phyloP scores from a whole-genome alignment of 495 filamentous ascomycete genomes.

The Aspergillus bertholletiae region DNA sequence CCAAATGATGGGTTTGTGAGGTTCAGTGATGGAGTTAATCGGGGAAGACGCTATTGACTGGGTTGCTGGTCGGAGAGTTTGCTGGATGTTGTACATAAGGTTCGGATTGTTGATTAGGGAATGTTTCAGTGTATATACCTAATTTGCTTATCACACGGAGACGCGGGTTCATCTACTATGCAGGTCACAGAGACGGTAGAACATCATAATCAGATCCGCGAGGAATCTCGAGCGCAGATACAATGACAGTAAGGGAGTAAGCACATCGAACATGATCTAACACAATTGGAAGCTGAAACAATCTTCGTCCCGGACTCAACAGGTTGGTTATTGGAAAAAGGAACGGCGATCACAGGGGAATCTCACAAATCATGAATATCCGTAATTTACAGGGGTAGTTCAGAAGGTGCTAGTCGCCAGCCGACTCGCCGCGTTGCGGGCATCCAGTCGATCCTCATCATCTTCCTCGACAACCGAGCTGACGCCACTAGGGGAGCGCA shows the following conservation, averaged over 20 bases:
- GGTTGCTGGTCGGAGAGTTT: background rate
- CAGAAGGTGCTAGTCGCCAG: slow-evolving; percentile 92
- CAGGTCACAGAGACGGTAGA: background rate
- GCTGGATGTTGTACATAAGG: background rate
- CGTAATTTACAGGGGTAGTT: slow-evolving; percentile 24
- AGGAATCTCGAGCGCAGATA: background rate
- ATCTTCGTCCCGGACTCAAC: background rate
- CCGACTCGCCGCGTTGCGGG: slow-evolving; percentile 88
- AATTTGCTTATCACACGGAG: background rate
- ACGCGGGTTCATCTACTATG: background rate
- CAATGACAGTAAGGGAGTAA: background rate
- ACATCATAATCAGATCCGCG: background rate
- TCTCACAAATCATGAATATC: slow-evolving; percentile 22
- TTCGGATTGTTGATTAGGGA: background rate
- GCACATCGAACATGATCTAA: background rate
- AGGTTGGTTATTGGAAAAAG: background rate
- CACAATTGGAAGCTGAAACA: background rate
- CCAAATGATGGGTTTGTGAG: background rate
- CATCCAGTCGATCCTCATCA: slow-evolving; percentile 92
- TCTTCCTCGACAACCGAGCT: slow-evolving; percentile 70
- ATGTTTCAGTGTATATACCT: background rate
- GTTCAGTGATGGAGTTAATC: background rate
- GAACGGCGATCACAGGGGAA: slow-evolving; percentile 18
- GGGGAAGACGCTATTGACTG: background rate
- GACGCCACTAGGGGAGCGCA: slow-evolving; percentile 60